These are phyloP conservation scores for Picochlorum sp. DNA, from an alignment of 139 green algal genomes.

Conservation along the genomic window DNA sequence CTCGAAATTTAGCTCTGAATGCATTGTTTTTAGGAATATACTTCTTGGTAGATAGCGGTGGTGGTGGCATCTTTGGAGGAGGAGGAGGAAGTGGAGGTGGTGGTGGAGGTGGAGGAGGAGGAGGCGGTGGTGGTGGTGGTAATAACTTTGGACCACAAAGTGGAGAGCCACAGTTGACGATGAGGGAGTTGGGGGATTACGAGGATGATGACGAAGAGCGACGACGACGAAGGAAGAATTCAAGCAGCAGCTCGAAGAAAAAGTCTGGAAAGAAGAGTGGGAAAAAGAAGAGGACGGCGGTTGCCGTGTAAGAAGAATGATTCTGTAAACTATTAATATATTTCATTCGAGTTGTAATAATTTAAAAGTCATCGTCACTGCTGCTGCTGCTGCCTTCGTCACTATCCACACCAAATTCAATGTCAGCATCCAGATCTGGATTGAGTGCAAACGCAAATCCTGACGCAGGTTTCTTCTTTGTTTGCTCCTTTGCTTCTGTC, in stretches of 20 bases:
- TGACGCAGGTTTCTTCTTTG: background rate
- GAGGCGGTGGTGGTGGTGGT: slow-evolving; percentile 6
- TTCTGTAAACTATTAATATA: too few relatives aligned
- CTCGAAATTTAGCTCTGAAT: slow-evolving; percentile 37
- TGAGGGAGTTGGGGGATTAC: slow-evolving; percentile 20
- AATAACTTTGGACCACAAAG: slow-evolving; percentile 11
- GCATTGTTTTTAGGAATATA: slow-evolving; percentile 28
- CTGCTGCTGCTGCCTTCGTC: slow-evolving; percentile 3
- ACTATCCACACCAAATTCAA: slow-evolving; percentile 14
- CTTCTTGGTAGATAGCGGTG: slow-evolving; percentile 34
- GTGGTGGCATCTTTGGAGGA: slow-evolving; percentile 28
- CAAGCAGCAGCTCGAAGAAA: background rate
- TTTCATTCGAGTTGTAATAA: too few relatives aligned
- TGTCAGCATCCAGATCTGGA: slow-evolving; percentile 12
- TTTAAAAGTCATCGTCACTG: background rate
- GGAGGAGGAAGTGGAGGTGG: slow-evolving; percentile 30
- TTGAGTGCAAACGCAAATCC: slow-evolving; percentile 19
- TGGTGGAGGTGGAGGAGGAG: slow-evolving; percentile 20
- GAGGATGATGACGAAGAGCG: slow-evolving; percentile 12
- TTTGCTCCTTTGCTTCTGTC: background rate
- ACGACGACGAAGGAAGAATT: slow-evolving; percentile 7
- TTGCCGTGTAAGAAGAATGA: too few relatives aligned
- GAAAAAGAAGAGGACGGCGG: background rate
- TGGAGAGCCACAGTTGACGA: slow-evolving; percentile 11
- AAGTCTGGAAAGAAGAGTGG: background rate